Base-by-base conservation (phyloP, 2,329 filamentous ascomycete genomes). In the Trichoderma semiorbis region DNA sequence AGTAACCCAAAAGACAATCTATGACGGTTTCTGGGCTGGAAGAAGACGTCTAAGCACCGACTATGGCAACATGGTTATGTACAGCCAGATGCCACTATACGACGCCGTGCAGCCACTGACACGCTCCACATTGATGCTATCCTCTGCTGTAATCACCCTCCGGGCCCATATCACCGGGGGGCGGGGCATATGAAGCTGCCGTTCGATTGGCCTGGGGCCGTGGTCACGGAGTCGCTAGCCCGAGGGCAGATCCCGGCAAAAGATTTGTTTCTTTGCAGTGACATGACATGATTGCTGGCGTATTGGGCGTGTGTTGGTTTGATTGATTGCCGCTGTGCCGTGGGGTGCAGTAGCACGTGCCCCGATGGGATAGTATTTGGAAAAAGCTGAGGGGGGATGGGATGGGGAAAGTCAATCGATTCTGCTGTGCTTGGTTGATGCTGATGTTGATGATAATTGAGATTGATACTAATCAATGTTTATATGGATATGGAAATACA, bases 91-190 rank as follows among this genome's bases (percentile, higher is more conserved):
- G 65, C 30, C 30, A 32, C 47, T 55, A 66, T 36, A 30, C 24
- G 50, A 67, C 32, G 32, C 47, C 64, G 21, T 30, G 64, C 64
- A 67, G 64, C 64, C 64, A 67, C 64, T 57, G 50, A 67, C 64
- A 67, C 61, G 32, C 21, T 63, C 32, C 58, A 62, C 58, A 36
- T 43, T 10, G 39, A 43, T 24, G 32, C 24, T 34, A 16, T 62
- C n/a, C 32, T 61, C 58, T 24, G 18, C 21, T 50, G 32, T 24
- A 11, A n/a, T 43, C 39, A 16, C 36, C 39, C 11, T 34, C n/a
- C 28, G n/a, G 47, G 47, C 1, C 57, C 18, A 34, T 32, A 34
- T 32, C 57, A 60, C 57, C 39, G 16, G 57, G 55, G 18, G 57
- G 57, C 57, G 32, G 32, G 28, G 57, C 53, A 26, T 28, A 14